Conservation (phyloP, 2,329 filamentous ascomycete genomes). For the Aureobasidium leucospermi region DNA sequence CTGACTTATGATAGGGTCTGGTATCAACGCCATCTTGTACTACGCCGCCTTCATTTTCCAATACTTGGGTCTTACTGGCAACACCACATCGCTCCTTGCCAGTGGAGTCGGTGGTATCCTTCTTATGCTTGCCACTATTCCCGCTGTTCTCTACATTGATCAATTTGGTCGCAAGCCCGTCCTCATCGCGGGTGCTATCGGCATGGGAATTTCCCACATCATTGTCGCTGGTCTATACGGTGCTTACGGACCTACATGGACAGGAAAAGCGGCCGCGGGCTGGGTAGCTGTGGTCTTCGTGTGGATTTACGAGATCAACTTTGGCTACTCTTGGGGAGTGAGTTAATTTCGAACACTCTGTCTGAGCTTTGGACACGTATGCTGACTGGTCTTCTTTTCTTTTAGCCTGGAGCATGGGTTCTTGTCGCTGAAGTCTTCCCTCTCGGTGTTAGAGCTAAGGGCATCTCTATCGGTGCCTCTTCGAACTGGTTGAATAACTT, state of each 20-base stretch:
- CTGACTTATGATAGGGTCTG: not conserved
- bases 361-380: not conserved
- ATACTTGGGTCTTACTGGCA: conserved; percentile 36
- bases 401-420: conserved; percentile 40
- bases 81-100: conserved; percentile 50
- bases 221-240: conserved; percentile 63
- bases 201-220: conserved; percentile 64
- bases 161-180: conserved; percentile 56
- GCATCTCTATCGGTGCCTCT: conserved; percentile 58
- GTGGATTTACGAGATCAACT: conserved; percentile 67
- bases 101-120: conserved; percentile 63
- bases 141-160: conserved; percentile 58
- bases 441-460: conserved; percentile 60
- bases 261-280: conserved; percentile 51
- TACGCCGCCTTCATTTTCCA: conserved; percentile 44
- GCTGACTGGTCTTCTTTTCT: not conserved
- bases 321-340: conserved; percentile 65
- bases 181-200: conserved; percentile 55
- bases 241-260: conserved; percentile 50
- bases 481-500: conserved; percentile 33
- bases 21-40: conserved; percentile 41
- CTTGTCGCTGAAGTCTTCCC: conserved; percentile 70
- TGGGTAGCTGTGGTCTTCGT: conserved; percentile 64
- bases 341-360: not conserved
- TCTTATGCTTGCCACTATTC: conserved; percentile 59